Evolutionary conservation across 805 yeast species (phyloP).

Genomic region (Brettanomyces sp.): DNA sequence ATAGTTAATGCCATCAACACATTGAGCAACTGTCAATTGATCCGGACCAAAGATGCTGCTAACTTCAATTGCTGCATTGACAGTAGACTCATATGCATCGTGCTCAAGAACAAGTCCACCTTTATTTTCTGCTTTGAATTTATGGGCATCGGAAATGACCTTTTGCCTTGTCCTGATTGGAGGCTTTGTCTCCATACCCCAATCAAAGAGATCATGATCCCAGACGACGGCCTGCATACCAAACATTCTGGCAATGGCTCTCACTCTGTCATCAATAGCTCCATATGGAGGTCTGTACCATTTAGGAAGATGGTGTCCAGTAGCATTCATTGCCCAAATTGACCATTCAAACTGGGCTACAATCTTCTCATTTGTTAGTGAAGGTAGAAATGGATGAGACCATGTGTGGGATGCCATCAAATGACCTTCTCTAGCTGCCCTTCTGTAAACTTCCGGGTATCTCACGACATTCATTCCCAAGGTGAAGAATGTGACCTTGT

Average conservation of each 20-base stretch:
- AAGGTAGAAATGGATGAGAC: slow-evolving; percentile 82
- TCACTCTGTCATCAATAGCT: slow-evolving; percentile 79
- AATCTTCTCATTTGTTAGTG: slow-evolving; percentile 67
- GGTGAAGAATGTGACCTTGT: slow-evolving; percentile 71
- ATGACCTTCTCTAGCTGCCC: slow-evolving; percentile 56
- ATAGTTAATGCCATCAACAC: slow-evolving; percentile 61
- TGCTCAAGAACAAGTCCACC: slow-evolving; percentile 80
- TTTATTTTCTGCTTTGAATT: slow-evolving; percentile 35
- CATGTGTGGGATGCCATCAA: slow-evolving; percentile 84
- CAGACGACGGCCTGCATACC: slow-evolving; percentile 85
- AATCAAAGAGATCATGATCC: slow-evolving; percentile 88
- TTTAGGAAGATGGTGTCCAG: slow-evolving; percentile 76
- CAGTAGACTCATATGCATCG: slow-evolving; percentile 63
- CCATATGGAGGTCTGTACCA: slow-evolving; percentile 98
- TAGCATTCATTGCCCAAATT: slow-evolving; percentile 96
- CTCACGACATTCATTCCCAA: slow-evolving; percentile 74
- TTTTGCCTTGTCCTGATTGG: slow-evolving; percentile 36
- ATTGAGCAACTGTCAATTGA: slow-evolving; percentile 72
- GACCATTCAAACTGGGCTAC: slow-evolving; percentile 92
- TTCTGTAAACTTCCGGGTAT: slow-evolving; percentile 62
- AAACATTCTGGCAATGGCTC: slow-evolving; percentile 70
- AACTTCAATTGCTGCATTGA: slow-evolving; percentile 56
- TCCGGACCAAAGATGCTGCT: slow-evolving; percentile 43
- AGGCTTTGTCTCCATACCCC: slow-evolving; percentile 57
- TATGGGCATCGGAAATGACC: slow-evolving; percentile 45